Conservation (phyloP, 257 asterid species). For the Solanum rostratum region DNA sequence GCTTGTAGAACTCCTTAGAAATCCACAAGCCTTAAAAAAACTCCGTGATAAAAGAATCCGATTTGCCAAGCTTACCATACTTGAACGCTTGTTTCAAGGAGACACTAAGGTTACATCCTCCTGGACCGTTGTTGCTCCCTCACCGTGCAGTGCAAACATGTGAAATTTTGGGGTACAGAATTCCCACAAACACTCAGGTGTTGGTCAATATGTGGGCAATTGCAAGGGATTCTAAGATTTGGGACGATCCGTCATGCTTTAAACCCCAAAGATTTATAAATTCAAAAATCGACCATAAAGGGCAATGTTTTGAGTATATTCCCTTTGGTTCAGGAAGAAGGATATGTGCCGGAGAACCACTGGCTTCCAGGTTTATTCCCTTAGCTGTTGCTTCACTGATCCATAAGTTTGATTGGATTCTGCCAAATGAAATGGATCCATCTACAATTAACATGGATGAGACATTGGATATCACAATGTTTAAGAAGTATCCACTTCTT, state of each 20-base stretch:
- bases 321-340: slow-evolving; percentile 6
- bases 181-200: background rate
- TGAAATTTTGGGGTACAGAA: background rate
- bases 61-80: slow-evolving; percentile 1
- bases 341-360: slow-evolving; percentile 1
- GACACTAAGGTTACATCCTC: slow-evolving; percentile 4
- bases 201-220: slow-evolving; percentile 2
- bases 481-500: background rate
- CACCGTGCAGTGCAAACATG: background rate
- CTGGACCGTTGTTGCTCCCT: background rate
- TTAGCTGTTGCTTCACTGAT: background rate
- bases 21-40: background rate
- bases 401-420: slow-evolving; percentile 2
- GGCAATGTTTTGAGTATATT: background rate
- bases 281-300: background rate
- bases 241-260: background rate
- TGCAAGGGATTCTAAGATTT: background rate
- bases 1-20: background rate
- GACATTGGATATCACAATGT: background rate
- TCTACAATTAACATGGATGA: background rate
- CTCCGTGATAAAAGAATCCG: background rate
- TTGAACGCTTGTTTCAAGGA: background rate
- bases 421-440: background rate
- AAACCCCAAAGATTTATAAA: slow-evolving; percentile 2
- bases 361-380: background rate